A percentile compares a stretch with the other conserved stretches of the same genome.
Conservation (phyloP, 192 early-diverging fungal species). For the Backusella australiensis region DNA sequence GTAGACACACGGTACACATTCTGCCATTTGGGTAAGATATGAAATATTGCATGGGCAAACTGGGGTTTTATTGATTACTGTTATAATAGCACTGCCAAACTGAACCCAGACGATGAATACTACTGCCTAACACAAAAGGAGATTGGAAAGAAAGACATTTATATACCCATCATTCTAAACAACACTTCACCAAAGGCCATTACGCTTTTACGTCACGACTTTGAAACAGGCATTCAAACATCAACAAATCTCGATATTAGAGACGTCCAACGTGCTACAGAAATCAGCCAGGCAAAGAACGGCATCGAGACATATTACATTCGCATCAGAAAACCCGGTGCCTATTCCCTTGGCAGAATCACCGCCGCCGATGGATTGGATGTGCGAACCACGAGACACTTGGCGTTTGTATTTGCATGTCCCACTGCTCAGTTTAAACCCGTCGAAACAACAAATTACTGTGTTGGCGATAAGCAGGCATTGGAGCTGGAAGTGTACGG, state of each 20-base stretch:
- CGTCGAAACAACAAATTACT: constrained; percentile 11
- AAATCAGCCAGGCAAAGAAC: constrained; percentile 29
- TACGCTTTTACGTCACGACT: constrained; percentile 27
- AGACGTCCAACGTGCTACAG: constrained; percentile 34
- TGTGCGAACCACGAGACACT: constrained; percentile 29
- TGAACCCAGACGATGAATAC: constrained; percentile 44
- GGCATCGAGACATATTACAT: constrained; percentile 36
- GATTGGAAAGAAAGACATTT: constrained; percentile 26
- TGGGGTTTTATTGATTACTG: no score
- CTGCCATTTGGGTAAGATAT: constrained; percentile 38
- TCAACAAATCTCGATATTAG: constrained; percentile 11
- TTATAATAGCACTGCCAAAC: constrained; percentile 42
- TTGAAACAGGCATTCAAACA: constrained; percentile 26
- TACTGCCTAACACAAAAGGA: constrained; percentile 40
- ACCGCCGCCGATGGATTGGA: constrained; percentile 30
- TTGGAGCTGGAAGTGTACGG: constrained; percentile 33
- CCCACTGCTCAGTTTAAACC: constrained; percentile 30
- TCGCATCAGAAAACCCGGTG: constrained; percentile 32
- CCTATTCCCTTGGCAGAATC: constrained; percentile 38
- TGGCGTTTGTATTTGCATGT: constrained; percentile 38
- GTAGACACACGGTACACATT: constrained; percentile 44
- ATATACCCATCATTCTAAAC: constrained; percentile 40
- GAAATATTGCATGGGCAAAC: not conserved
- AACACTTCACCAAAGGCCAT: constrained; percentile 36
- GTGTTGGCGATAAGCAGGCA: constrained; percentile 29